Evolutionary conservation across 306 rosid species (phyloP).

Genomic region (Leucaena leucocephala): DNA sequence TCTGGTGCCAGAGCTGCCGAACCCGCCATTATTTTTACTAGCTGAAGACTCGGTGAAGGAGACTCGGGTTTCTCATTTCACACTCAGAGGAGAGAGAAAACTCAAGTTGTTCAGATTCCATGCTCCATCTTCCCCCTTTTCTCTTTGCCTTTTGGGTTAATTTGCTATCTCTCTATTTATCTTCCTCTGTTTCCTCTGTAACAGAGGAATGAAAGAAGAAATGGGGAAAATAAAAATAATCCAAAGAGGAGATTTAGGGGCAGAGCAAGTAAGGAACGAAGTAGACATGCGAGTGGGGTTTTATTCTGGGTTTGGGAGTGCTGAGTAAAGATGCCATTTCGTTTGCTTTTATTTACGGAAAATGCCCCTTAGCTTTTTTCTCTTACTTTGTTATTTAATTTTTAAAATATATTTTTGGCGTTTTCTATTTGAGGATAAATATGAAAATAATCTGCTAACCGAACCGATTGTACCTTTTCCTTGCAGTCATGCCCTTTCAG

Average conservation of each 20-base stretch:
- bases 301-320: slow-evolving; percentile 39
- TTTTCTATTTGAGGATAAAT: slow-evolving; percentile 27
- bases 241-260: slow-evolving; percentile 14
- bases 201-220: slow-evolving; percentile 45
- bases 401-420: slow-evolving; percentile 17
- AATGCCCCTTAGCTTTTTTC: slow-evolving; percentile 32
- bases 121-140: slow-evolving; percentile 12
- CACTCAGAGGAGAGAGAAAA: slow-evolving; percentile 14
- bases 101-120: slow-evolving; percentile 44
- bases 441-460: not conserved
- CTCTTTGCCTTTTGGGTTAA: slow-evolving; percentile 30
- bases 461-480: not conserved
- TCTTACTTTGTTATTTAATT: not conserved
- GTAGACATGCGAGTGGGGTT: slow-evolving; percentile 47
- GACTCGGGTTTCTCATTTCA: slow-evolving; percentile 46
- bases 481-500: slow-evolving; percentile 19
- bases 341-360: slow-evolving; percentile 36
- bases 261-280: slow-evolving; percentile 36
- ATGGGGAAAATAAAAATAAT: not conserved
- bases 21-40: slow-evolving; percentile 50
- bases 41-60: not conserved
- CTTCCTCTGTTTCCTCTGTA: slow-evolving; percentile 62
- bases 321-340: slow-evolving; percentile 31
- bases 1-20: slow-evolving; percentile 51
- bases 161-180: slow-evolving; percentile 11